phyloP scores from a whole-genome alignment of 2,329 filamentous ascomycete genomes.

The Claviceps sp. region DNA sequence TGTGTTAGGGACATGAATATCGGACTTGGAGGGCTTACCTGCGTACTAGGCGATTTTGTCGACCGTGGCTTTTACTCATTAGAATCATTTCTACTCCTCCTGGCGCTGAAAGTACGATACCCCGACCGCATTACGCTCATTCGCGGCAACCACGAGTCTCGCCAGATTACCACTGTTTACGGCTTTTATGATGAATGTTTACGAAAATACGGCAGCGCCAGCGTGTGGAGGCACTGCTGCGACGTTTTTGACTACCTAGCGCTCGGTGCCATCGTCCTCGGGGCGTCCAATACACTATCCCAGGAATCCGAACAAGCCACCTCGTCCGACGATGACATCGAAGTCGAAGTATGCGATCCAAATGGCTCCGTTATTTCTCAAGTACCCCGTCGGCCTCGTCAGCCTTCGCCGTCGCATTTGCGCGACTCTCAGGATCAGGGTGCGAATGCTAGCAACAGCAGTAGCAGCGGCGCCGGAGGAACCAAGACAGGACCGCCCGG shows the following conservation, averaged over 20 bases:
- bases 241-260: conserved; percentile 97
- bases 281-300: conserved; percentile 56
- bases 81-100: conserved; percentile 87
- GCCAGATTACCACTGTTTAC: conserved; percentile 94
- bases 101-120: conserved; percentile 94
- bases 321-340: conserved; percentile 55
- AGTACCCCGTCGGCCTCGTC: conserved; percentile 40
- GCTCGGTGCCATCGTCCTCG: conserved; percentile 79
- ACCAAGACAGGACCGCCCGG: conserved; percentile 56
- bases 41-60: conserved; percentile 69
- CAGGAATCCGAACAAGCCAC: conserved; percentile 28
- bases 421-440: conserved; percentile 8
- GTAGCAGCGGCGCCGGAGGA: conserved; percentile 10
- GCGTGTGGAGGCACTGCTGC: conserved; percentile 95
- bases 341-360: conserved; percentile 87
- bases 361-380: conserved; percentile 66
- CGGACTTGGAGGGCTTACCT: background rate
- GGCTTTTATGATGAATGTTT: conserved; percentile 97
- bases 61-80: conserved; percentile 97
- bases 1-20: background rate
- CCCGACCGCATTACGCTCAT: conserved; percentile 95
- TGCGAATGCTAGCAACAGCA: conserved; percentile 8
- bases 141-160: conserved; percentile 87
- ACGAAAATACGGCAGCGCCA: conserved; percentile 89
- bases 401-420: conserved; percentile 4